These are phyloP conservation scores for Xylogone sp. DNA, from an alignment of 2,329 filamentous ascomycete species.

Conservation along the genomic window DNA sequence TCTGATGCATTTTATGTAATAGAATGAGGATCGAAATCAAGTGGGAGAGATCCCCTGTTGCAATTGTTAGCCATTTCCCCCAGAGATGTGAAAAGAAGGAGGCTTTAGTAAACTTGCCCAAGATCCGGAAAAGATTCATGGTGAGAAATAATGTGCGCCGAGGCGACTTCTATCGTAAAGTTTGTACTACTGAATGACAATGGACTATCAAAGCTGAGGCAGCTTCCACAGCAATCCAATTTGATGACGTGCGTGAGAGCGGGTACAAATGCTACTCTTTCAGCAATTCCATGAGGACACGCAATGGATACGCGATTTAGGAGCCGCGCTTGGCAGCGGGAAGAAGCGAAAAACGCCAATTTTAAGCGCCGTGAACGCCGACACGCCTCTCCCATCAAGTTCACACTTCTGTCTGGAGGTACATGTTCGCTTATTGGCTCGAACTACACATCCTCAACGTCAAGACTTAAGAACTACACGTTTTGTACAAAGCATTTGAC, in stretches of 20 bases:
- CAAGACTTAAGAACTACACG: no score
- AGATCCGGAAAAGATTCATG: slow-evolving; percentile 69
- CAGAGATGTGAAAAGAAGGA: neutral
- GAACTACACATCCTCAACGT: no score
- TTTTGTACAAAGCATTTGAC: no score
- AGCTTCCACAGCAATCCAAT: slow-evolving; percentile 7
- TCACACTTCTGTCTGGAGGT: no score
- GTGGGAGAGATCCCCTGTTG: slow-evolving; percentile 88
- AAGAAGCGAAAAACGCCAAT: slow-evolving; percentile 7
- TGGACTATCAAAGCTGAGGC: slow-evolving; percentile 10
- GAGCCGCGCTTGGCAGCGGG: slow-evolving; percentile 4
- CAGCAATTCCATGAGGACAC: slow-evolving; percentile 18
- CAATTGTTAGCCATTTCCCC: neutral
- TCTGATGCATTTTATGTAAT: slow-evolving; percentile 91
- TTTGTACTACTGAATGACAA: slow-evolving; percentile 3
- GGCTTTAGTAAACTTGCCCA: slow-evolving; percentile 46
- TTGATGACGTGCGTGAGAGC: slow-evolving; percentile 6
- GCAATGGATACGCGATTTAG: slow-evolving; percentile 17
- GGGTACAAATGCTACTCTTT: neutral
- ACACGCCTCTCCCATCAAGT: no score
- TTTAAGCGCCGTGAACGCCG: neutral
- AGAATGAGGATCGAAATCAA: slow-evolving; percentile 90
- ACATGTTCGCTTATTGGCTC: no score
- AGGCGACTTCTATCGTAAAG: slow-evolving; percentile 6
- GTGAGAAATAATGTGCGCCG: slow-evolving; percentile 26